phyloP scores from a whole-genome alignment of 2,329 filamentous ascomycete genomes.

The Chaetomium olivaceum region DNA sequence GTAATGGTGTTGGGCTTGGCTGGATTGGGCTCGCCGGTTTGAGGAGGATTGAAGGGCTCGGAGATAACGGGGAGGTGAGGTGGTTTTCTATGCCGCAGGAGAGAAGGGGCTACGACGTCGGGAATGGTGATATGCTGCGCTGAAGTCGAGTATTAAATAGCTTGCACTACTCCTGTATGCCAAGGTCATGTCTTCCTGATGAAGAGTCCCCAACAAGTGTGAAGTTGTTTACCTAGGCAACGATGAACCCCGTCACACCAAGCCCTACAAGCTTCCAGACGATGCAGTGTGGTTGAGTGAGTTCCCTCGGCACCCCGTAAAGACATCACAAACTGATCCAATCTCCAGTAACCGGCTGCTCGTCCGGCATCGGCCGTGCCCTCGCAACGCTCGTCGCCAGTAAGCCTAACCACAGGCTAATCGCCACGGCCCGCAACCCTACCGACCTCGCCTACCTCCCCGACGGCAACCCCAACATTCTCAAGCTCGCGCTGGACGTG shows the following conservation, averaged over 20 bases:
- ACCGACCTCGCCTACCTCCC: constrained; percentile 45
- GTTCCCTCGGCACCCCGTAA: constrained; percentile 11
- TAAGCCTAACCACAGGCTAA: constrained; percentile 43
- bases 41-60: not conserved
- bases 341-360: constrained; percentile 42
- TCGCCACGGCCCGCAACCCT: constrained; percentile 51
- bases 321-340: not conserved
- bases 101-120: not conserved
- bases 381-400: constrained; percentile 43
- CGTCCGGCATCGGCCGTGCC: constrained; percentile 48
- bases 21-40: not conserved
- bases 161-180: not conserved
- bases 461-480: constrained; percentile 38
- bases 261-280: constrained; percentile 38
- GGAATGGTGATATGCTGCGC: not conserved
- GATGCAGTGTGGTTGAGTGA: constrained; percentile 45
- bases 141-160: not conserved
- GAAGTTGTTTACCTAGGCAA: not conserved
- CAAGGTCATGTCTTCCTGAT: not conserved
- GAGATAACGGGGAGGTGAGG: not conserved
- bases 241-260: constrained; percentile 38
- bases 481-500: constrained; percentile 52
- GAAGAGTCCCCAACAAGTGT: not conserved
- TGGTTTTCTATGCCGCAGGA: not conserved
- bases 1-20: not conserved